Evolutionary conservation across 805 yeast genomes (phyloP), one percentile per base, ranked within the genome.

Genomic region (Kockiozyma suomiensis): DNA sequence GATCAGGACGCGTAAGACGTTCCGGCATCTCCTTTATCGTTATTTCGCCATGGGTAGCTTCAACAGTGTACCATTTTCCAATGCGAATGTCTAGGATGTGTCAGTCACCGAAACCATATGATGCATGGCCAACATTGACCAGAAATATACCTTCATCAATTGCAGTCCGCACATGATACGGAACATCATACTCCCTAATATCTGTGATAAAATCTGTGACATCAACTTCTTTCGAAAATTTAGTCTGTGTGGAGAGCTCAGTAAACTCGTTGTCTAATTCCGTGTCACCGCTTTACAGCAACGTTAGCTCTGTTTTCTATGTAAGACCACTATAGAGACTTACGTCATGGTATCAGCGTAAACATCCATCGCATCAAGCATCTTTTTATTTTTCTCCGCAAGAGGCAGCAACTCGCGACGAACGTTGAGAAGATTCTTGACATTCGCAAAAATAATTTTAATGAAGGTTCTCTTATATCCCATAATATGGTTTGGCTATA

Each of bases 131-230:
- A 62, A 33, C n/a, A n/a, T n/a, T n/a, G n/a, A n/a, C n/a, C n/a
- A n/a, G n/a, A n/a, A n/a, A n/a, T n/a, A n/a, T 50, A 67, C 70
- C 80, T 59, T 82, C 81, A 73, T 96, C 99, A 26, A 96, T 94
- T n/a, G 97, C 85, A 0, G 94, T 97, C 62, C 99, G 82, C 1
- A 92, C 97, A 71, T 92, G 97, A 69, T 89, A 94, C 0, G 99
- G 99, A 3, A 94, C 98, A 72, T 94, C 99, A 67, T 89, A 91
- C 72, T 94, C 99, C 66, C 93, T 79, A 33, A 94, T 82, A 68
- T 93, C 98, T 56, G 85, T 85, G 15, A 94, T 82, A 50, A 70
- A 73, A 48, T 79, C 79, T 37, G 85, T 78, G 2, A 92, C 87
- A 62, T 85, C 88, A 7, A 72, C 70, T 13, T 69, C 64, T 8